Evolutionary conservation across 257 asterid species (phyloP).

Genomic region (Galeopsis tetrahit): DNA sequence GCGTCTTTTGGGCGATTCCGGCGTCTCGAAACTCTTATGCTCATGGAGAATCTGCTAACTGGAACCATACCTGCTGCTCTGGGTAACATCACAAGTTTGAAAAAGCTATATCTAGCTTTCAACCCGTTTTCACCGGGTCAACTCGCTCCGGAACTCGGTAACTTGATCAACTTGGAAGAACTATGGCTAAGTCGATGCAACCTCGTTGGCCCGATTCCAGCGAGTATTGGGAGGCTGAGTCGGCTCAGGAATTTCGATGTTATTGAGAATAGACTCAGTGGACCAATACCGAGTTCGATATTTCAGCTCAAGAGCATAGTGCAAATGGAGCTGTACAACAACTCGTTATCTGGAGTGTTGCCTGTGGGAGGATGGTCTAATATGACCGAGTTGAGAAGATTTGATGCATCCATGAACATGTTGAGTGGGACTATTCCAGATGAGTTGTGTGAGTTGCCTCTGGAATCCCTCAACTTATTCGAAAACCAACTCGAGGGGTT

Average conservation of each 20-base stretch:
- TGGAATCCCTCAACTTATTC: slow-evolving; percentile 67
- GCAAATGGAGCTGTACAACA: slow-evolving; percentile 74
- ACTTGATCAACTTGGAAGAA: slow-evolving; percentile 56
- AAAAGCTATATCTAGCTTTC: slow-evolving; percentile 51
- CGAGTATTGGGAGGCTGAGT: slow-evolving; percentile 47
- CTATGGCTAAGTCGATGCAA: slow-evolving; percentile 61
- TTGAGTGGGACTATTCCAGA: slow-evolving; percentile 68
- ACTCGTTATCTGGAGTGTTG: slow-evolving; percentile 57
- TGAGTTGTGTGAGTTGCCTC: slow-evolving; percentile 72
- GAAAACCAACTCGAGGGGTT: slow-evolving; percentile 63
- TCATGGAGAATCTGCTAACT: slow-evolving; percentile 53
- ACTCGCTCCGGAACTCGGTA: slow-evolving; percentile 69
- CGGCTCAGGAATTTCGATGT: slow-evolving; percentile 68
- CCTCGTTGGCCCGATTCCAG: slow-evolving; percentile 65
- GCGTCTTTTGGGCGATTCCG: slow-evolving; percentile 58
- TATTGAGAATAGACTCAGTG: slow-evolving; percentile 54
- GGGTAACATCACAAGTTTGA: slow-evolving; percentile 66
- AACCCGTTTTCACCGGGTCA: slow-evolving; percentile 60
- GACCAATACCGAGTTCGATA: slow-evolving; percentile 55
- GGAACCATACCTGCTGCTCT: slow-evolving; percentile 62
- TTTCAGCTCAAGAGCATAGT: slow-evolving; percentile 52
- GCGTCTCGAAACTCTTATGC: slow-evolving; percentile 56
- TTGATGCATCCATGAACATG: slow-evolving; percentile 66
- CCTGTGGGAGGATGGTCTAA: slow-evolving; percentile 77
- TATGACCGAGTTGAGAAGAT: slow-evolving; percentile 64